Conservation (phyloP, 1,139 yeast genomes). For the Chernovozyma aurita region DNA sequence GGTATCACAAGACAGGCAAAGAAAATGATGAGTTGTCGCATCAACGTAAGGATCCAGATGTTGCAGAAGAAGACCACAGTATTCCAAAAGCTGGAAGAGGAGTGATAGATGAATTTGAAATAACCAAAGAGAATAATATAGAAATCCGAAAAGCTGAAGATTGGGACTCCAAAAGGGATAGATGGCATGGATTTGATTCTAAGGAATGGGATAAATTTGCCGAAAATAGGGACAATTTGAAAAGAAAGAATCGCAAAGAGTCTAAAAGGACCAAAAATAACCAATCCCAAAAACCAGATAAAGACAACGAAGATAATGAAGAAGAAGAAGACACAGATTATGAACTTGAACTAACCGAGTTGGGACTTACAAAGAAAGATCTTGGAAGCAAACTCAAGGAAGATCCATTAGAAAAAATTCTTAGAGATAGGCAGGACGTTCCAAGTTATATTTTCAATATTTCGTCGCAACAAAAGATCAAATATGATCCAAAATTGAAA, state of each 20-base stretch:
- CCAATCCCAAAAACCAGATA: slow-evolving; percentile 11
- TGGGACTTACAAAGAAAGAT: slow-evolving; percentile 33
- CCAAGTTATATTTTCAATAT: slow-evolving; percentile 47
- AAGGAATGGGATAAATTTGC: slow-evolving; percentile 54
- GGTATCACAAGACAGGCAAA: slow-evolving; percentile 19
- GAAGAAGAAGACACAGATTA: slow-evolving; percentile 47
- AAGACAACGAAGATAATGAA: slow-evolving; percentile 15
- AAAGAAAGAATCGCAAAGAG: slow-evolving; percentile 17
- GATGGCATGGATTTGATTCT: slow-evolving; percentile 73
- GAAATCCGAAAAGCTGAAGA: slow-evolving; percentile 37
- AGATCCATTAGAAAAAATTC: slow-evolving; percentile 31
- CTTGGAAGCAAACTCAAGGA: slow-evolving; percentile 27
- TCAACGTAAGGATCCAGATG: slow-evolving; percentile 18
- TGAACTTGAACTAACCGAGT: slow-evolving; percentile 44
- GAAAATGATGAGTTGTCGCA: slow-evolving; percentile 19
- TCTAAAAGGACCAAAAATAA: slow-evolving; percentile 5
- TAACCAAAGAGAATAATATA: slow-evolving; percentile 10
- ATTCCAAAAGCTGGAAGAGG: slow-evolving; percentile 30
- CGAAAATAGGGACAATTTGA: slow-evolving; percentile 38
- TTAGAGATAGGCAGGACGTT: slow-evolving; percentile 50
- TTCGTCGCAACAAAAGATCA: slow-evolving; percentile 22
- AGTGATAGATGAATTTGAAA: slow-evolving; percentile 25
- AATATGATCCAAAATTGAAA: slow-evolving; percentile 57
- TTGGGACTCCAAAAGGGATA: slow-evolving; percentile 68
- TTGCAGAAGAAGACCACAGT: slow-evolving; percentile 25